Evolutionary conservation across 2,329 filamentous ascomycete genomes (phyloP), one percentile per base, ranked within the genome.

Genomic region (Nemania diffusa): DNA sequence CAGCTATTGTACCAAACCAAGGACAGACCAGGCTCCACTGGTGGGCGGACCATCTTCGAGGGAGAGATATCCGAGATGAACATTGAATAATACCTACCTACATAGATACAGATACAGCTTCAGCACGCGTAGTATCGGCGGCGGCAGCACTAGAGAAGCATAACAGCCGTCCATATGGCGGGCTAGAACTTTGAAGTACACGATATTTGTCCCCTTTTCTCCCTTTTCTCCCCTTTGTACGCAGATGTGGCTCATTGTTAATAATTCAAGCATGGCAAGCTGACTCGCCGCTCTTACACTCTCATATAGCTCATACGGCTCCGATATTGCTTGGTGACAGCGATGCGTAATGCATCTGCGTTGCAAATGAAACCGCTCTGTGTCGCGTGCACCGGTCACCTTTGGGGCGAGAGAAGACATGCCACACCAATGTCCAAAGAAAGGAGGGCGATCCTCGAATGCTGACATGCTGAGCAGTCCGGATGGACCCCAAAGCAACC

Each of bases 401-500:
- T 24, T 8, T 50, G 15, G 40, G 15, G 52, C 42, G 42, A 57
- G 29, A 57, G 29, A 22, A 37, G 50, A 57, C 20, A 24, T 46
- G 51, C 57, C 46, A 64, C 57, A 53, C 46, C 53, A 69, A 27
- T 56, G 32, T 24, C 34, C 42, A 53, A 40, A 32, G 22, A 52
- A 29, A 42, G 37, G 2, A 59, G 22, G 51, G 26, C 40, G 26
- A 17, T n/a, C 24, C 17, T 55, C 58, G 32, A 42, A 46, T 37
- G 55, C 61, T 58, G 50, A 64, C 32, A 52, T 58, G 27, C 29
- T 37, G 40, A 44, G 57, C 42, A 60, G 37, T 40, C 64, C 58
- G 59, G 68, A 72, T 62, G 52, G 74, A 72, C 74, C 73, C 73
- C 73, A 53, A 73, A 74, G 26, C 59, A 60, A 24, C 65, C 62